Evolutionary conservation across 805 yeast genomes (phyloP), one percentile per base, ranked within the genome.

Genomic region (Candida ulmi): DNA sequence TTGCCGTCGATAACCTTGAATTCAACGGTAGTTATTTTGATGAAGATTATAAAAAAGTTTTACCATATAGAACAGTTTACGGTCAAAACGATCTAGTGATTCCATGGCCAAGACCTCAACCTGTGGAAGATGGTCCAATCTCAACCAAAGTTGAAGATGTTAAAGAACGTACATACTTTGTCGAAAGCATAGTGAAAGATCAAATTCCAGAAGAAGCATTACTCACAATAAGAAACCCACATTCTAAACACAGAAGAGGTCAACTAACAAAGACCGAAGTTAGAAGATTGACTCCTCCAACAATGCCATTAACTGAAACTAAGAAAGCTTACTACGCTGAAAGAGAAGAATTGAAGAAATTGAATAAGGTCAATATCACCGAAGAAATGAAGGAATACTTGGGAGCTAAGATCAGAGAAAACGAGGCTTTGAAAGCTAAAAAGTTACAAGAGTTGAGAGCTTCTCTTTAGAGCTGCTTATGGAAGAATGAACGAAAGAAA

Each of bases 71-170:
- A 61, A 76, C 78, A 50, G 87, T 90, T 19, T 74, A 74, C 46
- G 80, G 84, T 49, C 80, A 83, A 51, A 76, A 74, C 31, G 73
- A 78, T 38, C 66, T 87, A 38, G 75, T 79, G 18, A 80, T 90
- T 37, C 97, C 97, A 39, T 91, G 95, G 95, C 96, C 96, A 29
- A 73, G 76, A 50, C 90, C 93, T 2, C 78, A 70, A 26, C 58
- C 59, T 17, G 47, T 61, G 0, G 75, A 74, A 46, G 88, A 80
- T 47, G 80, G 79, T 37, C 63, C 57, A 24, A 66, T 76, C 46
- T 75, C 80, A 4, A 85, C 95, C 1, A 57, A 62, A 6, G 71
- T 74, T 23, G 75, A 68, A 9, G 61, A 66, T 2, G 88, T 76
- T 2, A 74, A 79, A 45, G 85, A 78, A 51, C 82, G 88, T 58